phyloP scores from a whole-genome alignment of 768 basidiomycete genomes.

The Austroboletus festivus region DNA sequence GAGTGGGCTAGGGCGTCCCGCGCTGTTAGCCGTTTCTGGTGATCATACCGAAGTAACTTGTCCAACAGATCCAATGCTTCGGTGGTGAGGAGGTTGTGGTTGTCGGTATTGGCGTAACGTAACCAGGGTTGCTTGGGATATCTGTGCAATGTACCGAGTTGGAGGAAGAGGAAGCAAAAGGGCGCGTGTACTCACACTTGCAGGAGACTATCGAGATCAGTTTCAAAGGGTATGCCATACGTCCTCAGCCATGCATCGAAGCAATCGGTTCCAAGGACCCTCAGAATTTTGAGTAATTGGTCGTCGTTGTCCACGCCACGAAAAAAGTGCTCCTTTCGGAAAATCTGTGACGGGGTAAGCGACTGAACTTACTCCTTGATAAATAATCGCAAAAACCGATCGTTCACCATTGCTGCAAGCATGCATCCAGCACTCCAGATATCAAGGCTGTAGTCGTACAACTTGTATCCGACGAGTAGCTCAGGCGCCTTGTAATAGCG shows the following conservation, averaged over 20 bases:
- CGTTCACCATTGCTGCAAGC: constrained; percentile 69
- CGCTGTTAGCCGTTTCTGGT: constrained; percentile 64
- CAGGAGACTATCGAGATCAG: constrained; percentile 56
- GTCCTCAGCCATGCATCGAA: constrained; percentile 57
- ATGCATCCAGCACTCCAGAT: constrained; percentile 76
- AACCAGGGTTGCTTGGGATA: constrained; percentile 67
- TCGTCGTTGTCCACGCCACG: constrained; percentile 73
- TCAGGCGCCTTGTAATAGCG: constrained; percentile 77
- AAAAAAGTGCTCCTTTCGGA: constrained; percentile 74
- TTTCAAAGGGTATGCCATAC: constrained; percentile 66
- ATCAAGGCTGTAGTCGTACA: constrained; percentile 69
- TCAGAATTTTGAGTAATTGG: constrained; percentile 67
- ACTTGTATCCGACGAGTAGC: constrained; percentile 66
- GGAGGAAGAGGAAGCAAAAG: not conserved
- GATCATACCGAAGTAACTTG: constrained; percentile 65
- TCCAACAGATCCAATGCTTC: constrained; percentile 69
- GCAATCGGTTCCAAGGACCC: constrained; percentile 64
- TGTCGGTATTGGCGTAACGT: constrained; percentile 56
- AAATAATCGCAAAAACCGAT: not conserved
- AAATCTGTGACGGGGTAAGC: constrained; percentile 43
- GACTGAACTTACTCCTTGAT: not conserved
- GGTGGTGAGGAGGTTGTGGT: constrained; percentile 53
- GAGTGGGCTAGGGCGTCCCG: constrained; percentile 64
- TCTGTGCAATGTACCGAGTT: constrained; percentile 24
- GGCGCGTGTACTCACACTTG: constrained; percentile 35